Percentiles rank a stretch among this genome's conserved stretches.
Conservation (phyloP, 345 rosid genomes). For the Salix udensis region DNA sequence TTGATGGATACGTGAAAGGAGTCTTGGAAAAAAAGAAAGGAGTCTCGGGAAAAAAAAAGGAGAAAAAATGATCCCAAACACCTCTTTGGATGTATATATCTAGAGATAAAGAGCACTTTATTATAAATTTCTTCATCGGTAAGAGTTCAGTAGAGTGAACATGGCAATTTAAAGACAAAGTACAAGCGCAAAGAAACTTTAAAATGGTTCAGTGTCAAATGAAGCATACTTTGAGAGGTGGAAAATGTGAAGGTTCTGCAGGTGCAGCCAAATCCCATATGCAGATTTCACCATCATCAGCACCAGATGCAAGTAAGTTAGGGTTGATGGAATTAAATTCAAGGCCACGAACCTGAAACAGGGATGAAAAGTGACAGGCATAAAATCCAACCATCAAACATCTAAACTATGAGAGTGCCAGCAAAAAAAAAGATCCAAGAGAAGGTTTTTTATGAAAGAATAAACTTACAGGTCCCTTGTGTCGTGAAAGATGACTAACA, state of each 20-base stretch:
- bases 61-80: not conserved
- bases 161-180: not conserved
- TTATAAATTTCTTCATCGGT: not conserved
- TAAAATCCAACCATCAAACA: conserved; percentile 6
- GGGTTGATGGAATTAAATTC: conserved; percentile 77
- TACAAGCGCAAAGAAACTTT: not conserved
- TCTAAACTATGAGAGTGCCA: not conserved
- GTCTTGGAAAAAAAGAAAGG: not conserved
- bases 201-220: not conserved
- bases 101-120: not conserved
- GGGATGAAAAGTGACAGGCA: not conserved
- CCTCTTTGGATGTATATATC: not conserved
- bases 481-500: conserved; percentile 73
- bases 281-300: conserved; percentile 95
- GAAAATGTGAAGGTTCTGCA: conserved; percentile 74
- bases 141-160: not conserved
- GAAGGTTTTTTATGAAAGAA: conserved; percentile 8
- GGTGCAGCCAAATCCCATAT: conserved; percentile 92
- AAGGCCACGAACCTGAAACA: conserved; percentile 90
- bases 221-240: conserved; percentile 64
- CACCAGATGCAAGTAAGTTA: conserved; percentile 92
- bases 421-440: not conserved
- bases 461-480: conserved; percentile 90
- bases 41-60: not conserved
- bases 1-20: not conserved